Conservation (phyloP, 176 grass and related monocot genomes). For the Aegilops speltoides region DNA sequence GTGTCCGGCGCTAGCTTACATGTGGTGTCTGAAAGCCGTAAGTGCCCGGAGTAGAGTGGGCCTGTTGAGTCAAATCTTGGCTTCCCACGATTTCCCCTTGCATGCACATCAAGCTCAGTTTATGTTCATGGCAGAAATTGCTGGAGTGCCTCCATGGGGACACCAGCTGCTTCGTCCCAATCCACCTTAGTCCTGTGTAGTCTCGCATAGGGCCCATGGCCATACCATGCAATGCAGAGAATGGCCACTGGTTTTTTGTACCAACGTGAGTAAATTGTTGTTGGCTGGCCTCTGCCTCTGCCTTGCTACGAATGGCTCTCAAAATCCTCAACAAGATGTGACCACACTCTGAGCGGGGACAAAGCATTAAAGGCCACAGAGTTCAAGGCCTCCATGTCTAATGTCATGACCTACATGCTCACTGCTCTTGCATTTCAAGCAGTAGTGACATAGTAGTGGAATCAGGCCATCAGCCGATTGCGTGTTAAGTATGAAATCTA, state of each 20-base stretch:
- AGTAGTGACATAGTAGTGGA: not conserved
- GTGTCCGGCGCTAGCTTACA: slow-evolving; percentile 22
- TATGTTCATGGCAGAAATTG: slow-evolving; percentile 33
- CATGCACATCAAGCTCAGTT: slow-evolving; percentile 27
- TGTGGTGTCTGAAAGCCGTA: slow-evolving; percentile 35
- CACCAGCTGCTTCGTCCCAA: slow-evolving; percentile 25
- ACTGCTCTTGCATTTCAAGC: slow-evolving; percentile 25
- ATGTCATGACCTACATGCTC: slow-evolving; percentile 39
- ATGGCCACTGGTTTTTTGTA: slow-evolving; percentile 37
- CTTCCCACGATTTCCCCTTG: slow-evolving; percentile 18
- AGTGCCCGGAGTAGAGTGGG: slow-evolving; percentile 24
- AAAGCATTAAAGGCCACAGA: slow-evolving; percentile 63
- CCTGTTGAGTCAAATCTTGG: slow-evolving; percentile 26
- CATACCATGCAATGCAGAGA: slow-evolving; percentile 32
- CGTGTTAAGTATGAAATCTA: not conserved
- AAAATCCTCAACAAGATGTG: slow-evolving; percentile 68
- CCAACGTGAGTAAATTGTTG: slow-evolving; percentile 36
- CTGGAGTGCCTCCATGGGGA: slow-evolving; percentile 9
- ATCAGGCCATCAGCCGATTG: not conserved
- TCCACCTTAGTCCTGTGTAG: slow-evolving; percentile 24
- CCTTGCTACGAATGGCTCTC: slow-evolving; percentile 51
- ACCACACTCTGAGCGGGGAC: slow-evolving; percentile 58
- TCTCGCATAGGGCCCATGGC: slow-evolving; percentile 25
- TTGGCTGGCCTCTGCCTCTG: slow-evolving; percentile 40
- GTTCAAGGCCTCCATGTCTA: slow-evolving; percentile 54